Evolutionary conservation across 2,329 filamentous ascomycete genomes (phyloP).

Genomic region (Exophiala lecanii-corni): DNA sequence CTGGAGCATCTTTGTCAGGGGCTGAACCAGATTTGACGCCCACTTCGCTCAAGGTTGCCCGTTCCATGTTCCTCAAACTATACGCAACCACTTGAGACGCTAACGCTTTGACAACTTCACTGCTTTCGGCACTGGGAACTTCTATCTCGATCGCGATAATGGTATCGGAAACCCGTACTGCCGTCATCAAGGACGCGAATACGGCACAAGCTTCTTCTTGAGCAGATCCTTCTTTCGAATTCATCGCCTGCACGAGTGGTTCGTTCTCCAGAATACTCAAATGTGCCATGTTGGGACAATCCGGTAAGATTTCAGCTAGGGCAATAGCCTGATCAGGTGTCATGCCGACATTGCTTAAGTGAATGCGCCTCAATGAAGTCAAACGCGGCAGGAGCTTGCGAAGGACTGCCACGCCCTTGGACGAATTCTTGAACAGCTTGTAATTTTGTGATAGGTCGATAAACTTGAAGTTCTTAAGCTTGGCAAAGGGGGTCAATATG

Average conservation of each 20-base stretch:
- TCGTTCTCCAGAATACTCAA: constrained; percentile 82
- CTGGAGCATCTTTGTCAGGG: constrained; percentile 60
- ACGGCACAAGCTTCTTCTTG: constrained; percentile 93
- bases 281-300: constrained; percentile 75
- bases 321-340: constrained; percentile 85
- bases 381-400: constrained; percentile 82
- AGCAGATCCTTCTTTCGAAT: constrained; percentile 68
- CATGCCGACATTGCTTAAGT: constrained; percentile 79
- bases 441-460: constrained; percentile 90
- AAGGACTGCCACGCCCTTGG: constrained; percentile 69
- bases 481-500: constrained; percentile 68
- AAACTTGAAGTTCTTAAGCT: constrained; percentile 72
- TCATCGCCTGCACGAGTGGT: constrained; percentile 64
- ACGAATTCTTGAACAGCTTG: constrained; percentile 67
- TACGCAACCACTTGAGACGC: constrained; percentile 95
- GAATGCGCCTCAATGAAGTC: constrained; percentile 71
- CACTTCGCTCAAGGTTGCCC: constrained; percentile 61
- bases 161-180: constrained; percentile 74
- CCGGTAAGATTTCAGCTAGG: constrained; percentile 82
- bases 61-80: constrained; percentile 85
- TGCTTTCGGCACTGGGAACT: constrained; percentile 73
- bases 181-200: constrained; percentile 86
- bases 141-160: constrained; percentile 91
- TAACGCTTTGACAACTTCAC: constrained; percentile 84
- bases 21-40: constrained; percentile 45